Percentiles rank a stretch among this genome's conserved stretches.
Conservation (phyloP, 108 stramenopile genomes). For the Cyclotella atomus region DNA sequence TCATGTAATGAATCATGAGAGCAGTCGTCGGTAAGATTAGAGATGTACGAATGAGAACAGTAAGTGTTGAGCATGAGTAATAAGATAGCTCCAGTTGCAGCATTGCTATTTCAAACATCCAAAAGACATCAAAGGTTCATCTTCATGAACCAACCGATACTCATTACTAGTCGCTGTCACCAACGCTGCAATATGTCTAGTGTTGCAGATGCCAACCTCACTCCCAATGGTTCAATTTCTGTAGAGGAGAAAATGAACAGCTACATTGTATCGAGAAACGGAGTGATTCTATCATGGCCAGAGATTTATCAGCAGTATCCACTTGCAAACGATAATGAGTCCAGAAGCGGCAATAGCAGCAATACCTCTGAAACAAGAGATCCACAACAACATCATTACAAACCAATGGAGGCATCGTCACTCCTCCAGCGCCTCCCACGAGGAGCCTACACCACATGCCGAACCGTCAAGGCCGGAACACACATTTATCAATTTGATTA, state of each 20-base stretch:
- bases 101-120: neutral
- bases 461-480: constrained; percentile 33
- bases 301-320: constrained; percentile 21
- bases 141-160: neutral
- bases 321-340: neutral
- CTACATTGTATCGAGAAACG: constrained; percentile 29
- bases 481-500: constrained; percentile 47
- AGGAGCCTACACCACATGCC: constrained; percentile 48
- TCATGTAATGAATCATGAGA: too few relatives aligned
- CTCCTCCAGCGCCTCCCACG: constrained; percentile 36
- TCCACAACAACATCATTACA: neutral
- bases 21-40: too few relatives aligned
- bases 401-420: constrained; percentile 23
- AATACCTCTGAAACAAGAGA: too few relatives aligned
- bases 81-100: neutral
- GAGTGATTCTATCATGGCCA: constrained; percentile 17
- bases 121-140: neutral
- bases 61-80: too few relatives aligned
- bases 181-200: neutral
- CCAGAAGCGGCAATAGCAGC: neutral
- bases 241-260: neutral
- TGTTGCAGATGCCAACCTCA: neutral
- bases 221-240: neutral
- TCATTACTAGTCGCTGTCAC: neutral
- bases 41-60: too few relatives aligned